A percentile compares a stretch with the other conserved stretches of the same genome.
phyloP scores from a whole-genome alignment of 371 early-diverging fungal species.

The Circinella umbellata region DNA sequence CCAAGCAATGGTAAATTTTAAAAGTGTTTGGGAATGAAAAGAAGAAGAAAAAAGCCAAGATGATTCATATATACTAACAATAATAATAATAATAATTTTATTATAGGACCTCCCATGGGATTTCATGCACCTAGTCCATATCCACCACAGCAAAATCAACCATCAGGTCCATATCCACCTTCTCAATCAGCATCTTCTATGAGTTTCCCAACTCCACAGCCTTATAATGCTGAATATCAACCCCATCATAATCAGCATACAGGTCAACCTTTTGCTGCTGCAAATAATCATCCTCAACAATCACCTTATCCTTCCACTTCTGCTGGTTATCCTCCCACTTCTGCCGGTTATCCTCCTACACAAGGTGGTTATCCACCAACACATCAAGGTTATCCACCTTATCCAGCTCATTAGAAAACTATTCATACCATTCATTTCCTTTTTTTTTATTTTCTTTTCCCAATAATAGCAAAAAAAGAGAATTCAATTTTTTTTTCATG shows the following conservation, averaged over 20 bases:
- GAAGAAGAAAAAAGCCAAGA: no score
- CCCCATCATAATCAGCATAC: conserved; percentile 10
- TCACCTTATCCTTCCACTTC: no score
- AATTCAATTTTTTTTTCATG: background rate
- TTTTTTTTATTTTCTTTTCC: no score
- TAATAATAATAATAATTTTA: no score
- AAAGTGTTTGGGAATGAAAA: no score
- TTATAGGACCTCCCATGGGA: conserved; percentile 14
- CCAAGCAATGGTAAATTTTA: background rate
- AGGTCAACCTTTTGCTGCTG: conserved; percentile 24
- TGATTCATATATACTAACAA: no score
- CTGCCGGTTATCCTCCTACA: conserved; percentile 18
- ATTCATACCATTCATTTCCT: background rate
- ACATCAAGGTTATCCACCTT: conserved; percentile 25
- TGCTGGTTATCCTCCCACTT: background rate
- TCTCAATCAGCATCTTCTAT: conserved; percentile 12
- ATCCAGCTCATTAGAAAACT: conserved; percentile 5
- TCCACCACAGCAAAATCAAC: conserved; percentile 12
- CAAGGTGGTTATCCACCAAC: conserved; percentile 20
- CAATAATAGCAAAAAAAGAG: no score
- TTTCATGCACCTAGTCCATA: conserved; percentile 16
- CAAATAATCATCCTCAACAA: no score
- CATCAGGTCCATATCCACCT: background rate
- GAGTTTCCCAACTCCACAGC: conserved; percentile 28
- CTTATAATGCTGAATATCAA: conserved; percentile 12